Percentiles rank a stretch among this genome's conserved stretches.
phyloP scores from a whole-genome alignment of 306 rosid genomes.

The Ormosia semicastrata region DNA sequence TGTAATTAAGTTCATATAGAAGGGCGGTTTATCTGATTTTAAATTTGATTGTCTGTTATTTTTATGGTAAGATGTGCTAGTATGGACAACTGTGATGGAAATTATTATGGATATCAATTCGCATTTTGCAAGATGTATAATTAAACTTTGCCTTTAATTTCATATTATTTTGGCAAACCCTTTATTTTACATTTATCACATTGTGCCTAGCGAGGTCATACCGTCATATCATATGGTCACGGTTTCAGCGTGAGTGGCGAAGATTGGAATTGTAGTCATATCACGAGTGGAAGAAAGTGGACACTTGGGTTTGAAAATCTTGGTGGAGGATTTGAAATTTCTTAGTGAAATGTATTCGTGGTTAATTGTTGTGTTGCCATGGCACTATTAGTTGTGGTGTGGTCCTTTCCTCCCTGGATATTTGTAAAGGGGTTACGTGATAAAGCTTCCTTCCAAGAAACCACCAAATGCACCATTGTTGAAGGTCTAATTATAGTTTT shows the following conservation, averaged over 20 bases:
- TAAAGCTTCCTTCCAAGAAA: conserved; percentile 29
- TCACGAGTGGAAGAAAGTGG: conserved; percentile 19
- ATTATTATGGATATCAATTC: conserved; percentile 18
- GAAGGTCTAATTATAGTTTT: conserved; percentile 19
- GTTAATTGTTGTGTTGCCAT: conserved; percentile 11
- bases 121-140: conserved; percentile 14
- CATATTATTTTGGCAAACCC: too few species aligned
- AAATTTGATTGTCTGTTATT: conserved; percentile 14
- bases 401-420: conserved; percentile 16
- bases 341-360: conserved; percentile 11
- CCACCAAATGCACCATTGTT: conserved; percentile 6
- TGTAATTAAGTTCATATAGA: conserved; percentile 46
- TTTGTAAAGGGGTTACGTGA: conserved; percentile 27
- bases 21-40: conserved; percentile 30
- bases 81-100: conserved; percentile 15
- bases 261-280: conserved; percentile 22
- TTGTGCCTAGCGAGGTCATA: background rate
- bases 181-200: too few species aligned
- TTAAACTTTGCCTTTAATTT: background rate
- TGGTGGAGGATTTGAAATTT: conserved; percentile 21
- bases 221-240: background rate
- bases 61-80: conserved; percentile 6
- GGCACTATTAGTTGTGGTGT: conserved; percentile 29
- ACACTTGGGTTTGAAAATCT: conserved; percentile 14
- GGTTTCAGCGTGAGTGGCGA: background rate